These are phyloP conservation scores for Dispira parvispora DNA, from an alignment of 192 early-diverging fungal genomes.

Conservation along the genomic window DNA sequence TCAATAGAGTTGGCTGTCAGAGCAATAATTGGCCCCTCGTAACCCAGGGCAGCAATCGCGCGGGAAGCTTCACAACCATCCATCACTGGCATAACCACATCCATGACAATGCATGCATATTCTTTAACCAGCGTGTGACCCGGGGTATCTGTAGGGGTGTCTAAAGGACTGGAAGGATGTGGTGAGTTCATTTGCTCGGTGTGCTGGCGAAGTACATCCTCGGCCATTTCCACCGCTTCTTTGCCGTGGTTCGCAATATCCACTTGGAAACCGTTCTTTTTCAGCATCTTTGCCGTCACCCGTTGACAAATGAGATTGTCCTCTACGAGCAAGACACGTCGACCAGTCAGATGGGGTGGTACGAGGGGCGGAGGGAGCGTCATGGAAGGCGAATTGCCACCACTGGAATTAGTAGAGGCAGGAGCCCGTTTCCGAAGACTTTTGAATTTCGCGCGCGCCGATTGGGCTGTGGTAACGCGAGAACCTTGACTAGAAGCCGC, in stretches of 20 bases:
- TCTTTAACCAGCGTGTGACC: background rate
- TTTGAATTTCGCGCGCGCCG: background rate
- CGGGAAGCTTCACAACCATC: constrained; percentile 20
- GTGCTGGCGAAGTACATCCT: background rate
- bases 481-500: no score
- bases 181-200: background rate
- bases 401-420: background rate
- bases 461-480: no score
- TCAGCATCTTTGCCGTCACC: constrained; percentile 18
- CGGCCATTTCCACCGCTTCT: constrained; percentile 14
- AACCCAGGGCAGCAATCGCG: constrained; percentile 16
- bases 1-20: constrained; percentile 22
- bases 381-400: background rate
- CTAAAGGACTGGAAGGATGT: background rate
- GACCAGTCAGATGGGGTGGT: no score
- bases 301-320: constrained; percentile 19
- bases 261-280: constrained; percentile 17
- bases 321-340: constrained; percentile 21
- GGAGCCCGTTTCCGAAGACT: background rate
- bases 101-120: constrained; percentile 13
- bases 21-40: constrained; percentile 18
- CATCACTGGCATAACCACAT: constrained; percentile 22
- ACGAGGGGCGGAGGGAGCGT: background rate
- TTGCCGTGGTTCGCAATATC: constrained; percentile 16
- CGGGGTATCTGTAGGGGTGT: background rate